phyloP scores from a whole-genome alignment of 345 rosid genomes.

The Sisymbrium irio region DNA sequence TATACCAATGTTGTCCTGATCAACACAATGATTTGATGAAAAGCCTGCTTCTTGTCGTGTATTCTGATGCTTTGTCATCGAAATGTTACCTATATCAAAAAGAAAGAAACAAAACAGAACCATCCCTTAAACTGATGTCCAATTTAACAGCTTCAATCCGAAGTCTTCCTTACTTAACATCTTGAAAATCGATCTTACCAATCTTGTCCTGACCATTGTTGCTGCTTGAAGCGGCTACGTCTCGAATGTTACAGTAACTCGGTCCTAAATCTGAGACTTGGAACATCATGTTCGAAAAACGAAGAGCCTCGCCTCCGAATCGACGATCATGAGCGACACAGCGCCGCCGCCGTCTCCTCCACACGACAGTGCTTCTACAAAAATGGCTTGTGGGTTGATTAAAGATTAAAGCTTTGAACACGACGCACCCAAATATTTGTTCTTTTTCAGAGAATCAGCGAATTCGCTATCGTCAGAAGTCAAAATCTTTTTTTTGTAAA shows the following conservation, averaged over 20 bases:
- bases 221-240: conserved; percentile 4
- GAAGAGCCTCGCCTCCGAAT: neutral
- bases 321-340: neutral
- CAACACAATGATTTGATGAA: conserved; percentile 2
- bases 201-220: conserved; percentile 10
- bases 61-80: neutral
- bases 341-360: neutral
- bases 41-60: conserved; percentile 11
- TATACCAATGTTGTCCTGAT: conserved; percentile 11
- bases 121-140: neutral
- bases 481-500: no score
- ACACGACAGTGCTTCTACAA: no score
- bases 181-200: conserved; percentile 8
- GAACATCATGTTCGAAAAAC: conserved; percentile 7
- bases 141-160: neutral
- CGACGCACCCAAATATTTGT: neutral
- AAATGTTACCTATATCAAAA: conserved; percentile 11
- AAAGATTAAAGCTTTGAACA: neutral
- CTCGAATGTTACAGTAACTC: neutral
- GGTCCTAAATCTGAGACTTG: conserved; percentile 12
- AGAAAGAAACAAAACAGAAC: neutral
- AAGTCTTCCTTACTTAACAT: neutral
- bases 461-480: conserved; percentile 1
- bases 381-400: neutral
- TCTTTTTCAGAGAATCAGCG: neutral